Evolutionary conservation across 176 grass and related monocot species (phyloP).

Genomic region (Carex cristatella): DNA sequence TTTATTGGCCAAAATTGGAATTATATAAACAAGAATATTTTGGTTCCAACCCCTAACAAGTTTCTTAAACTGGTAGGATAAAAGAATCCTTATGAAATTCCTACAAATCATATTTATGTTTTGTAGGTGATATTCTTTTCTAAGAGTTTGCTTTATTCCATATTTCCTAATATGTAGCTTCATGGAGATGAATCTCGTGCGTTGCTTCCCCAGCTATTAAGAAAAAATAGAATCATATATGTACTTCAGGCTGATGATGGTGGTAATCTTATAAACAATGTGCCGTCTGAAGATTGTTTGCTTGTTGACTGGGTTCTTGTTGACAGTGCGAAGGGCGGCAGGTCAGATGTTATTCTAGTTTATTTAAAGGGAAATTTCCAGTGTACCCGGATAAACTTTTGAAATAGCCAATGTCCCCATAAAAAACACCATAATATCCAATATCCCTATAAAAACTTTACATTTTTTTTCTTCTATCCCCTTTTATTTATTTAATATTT

Average conservation of each 20-base stretch:
- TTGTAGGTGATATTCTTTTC: not conserved
- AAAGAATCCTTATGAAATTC: not conserved
- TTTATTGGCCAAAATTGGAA: not conserved
- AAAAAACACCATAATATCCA: too few relatives aligned
- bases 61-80: not conserved
- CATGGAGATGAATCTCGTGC: constrained; percentile 73
- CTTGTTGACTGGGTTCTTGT: constrained; percentile 70
- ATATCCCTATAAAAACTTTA: too few relatives aligned
- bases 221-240: constrained; percentile 58
- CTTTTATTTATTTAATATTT: too few relatives aligned
- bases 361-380: not conserved
- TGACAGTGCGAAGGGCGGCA: constrained; percentile 80
- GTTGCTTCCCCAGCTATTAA: constrained; percentile 41
- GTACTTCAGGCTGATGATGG: constrained; percentile 67
- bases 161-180: constrained; percentile 45
- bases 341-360: constrained; percentile 29
- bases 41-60: not conserved
- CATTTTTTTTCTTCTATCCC: too few relatives aligned
- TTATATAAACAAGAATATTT: not conserved
- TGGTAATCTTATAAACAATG: constrained; percentile 65
- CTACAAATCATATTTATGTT: not conserved
- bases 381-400: too few relatives aligned
- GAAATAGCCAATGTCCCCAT: too few relatives aligned
- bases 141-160: not conserved
- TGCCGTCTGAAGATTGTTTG: constrained; percentile 36